Conservation (phyloP, 257 asterid genomes). For the Capsicum chinense region DNA sequence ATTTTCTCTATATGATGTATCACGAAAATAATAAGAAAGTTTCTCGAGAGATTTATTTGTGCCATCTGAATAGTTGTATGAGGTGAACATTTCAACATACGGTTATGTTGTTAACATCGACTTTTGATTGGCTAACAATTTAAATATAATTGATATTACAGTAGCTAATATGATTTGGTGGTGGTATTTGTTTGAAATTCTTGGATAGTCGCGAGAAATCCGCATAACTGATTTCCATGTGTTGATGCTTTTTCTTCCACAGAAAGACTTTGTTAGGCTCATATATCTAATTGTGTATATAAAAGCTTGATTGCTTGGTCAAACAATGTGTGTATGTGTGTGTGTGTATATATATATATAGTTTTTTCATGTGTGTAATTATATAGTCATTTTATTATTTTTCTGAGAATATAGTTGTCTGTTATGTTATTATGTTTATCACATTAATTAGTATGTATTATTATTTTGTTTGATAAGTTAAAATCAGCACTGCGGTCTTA, state of each 20-base stretch:
- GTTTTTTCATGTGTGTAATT: not conserved
- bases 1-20: constrained; percentile 1
- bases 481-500: not conserved
- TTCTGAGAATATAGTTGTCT: constrained; percentile 23
- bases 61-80: constrained; percentile 11
- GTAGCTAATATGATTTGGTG: not conserved
- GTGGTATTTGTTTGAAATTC: constrained; percentile 15
- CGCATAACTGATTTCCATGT: not conserved
- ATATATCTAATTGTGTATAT: not conserved
- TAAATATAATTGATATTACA: not conserved
- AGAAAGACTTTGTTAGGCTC: constrained; percentile 1
- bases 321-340: not conserved
- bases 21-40: constrained; percentile 5
- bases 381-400: constrained; percentile 9
- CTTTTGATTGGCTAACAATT: constrained; percentile 9
- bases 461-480: constrained; percentile 4
- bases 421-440: not conserved
- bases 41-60: not conserved
- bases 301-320: not conserved
- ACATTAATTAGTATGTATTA: constrained; percentile 3
- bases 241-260: not conserved
- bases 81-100: constrained; percentile 19
- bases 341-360: too few species aligned
- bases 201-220: not conserved
- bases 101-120: constrained; percentile 1